phyloP scores from a whole-genome alignment of 2,329 filamentous ascomycete species.

The Thielaviopsis punctulata region DNA sequence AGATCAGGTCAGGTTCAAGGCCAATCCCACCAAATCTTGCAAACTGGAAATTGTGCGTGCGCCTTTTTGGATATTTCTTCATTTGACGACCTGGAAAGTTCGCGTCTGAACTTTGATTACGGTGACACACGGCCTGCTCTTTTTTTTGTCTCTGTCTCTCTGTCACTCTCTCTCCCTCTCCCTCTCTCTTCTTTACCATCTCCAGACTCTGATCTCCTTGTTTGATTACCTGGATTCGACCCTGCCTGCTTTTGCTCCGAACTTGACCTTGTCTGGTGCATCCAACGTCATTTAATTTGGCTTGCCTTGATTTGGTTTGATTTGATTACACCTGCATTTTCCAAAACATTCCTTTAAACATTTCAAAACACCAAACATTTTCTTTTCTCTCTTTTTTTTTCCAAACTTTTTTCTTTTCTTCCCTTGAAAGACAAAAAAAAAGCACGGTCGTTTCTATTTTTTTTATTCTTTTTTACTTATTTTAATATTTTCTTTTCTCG shows the following conservation, averaged over 20 bases:
- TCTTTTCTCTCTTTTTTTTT: no score
- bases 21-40: background rate
- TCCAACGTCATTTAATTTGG: no score
- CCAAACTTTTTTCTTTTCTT: background rate
- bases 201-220: no score
- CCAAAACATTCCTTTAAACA: background rate
- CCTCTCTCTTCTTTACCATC: background rate
- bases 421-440: no score
- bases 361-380: background rate
- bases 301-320: background rate
- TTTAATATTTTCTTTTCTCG: background rate
- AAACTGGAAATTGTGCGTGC: background rate
- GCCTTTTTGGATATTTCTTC: no score
- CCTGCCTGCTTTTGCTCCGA: no score
- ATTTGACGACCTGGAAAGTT: no score
- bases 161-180: background rate
- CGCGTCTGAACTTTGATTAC: no score
- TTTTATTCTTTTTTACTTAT: background rate
- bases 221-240: no score
- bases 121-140: background rate
- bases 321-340: background rate
- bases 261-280: no score
- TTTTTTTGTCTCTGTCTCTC: background rate
- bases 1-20: background rate
- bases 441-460: background rate